Percentiles rank a stretch among this genome's conserved stretches.
phyloP scores from a whole-genome alignment of 129 eudicot species.

The Escallonia herrerae region DNA sequence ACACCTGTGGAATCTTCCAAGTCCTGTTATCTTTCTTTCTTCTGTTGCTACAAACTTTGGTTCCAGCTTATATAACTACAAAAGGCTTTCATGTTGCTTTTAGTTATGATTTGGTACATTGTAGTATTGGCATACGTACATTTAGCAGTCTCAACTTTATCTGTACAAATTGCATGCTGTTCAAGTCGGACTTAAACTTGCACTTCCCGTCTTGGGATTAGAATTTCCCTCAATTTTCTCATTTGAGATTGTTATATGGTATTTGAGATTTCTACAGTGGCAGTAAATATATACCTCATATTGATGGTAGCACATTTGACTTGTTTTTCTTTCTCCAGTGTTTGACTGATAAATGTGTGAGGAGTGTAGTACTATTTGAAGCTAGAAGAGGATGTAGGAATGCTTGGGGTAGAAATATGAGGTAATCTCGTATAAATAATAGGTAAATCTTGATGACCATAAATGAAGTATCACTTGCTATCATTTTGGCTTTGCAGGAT shows the following conservation, averaged over 20 bases:
- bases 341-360: conserved; percentile 57
- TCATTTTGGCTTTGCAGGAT: conserved; percentile 42
- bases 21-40: no score
- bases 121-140: no score
- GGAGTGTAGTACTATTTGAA: conserved; percentile 41
- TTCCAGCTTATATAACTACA: no score
- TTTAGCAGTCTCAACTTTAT: no score
- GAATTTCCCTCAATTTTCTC: no score
- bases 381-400: conserved; percentile 57
- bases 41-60: no score
- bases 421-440: conserved; percentile 35
- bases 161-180: no score
- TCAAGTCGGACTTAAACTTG: no score
- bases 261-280: background rate
- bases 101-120: no score
- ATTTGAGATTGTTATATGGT: background rate
- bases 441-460: background rate
- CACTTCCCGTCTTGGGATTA: no score
- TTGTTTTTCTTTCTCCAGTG: conserved; percentile 38
- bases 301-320: background rate
- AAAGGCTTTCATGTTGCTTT: no score
- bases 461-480: background rate
- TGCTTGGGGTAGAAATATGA: conserved; percentile 50
- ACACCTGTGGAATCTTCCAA: no score
- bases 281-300: background rate